Evolutionary conservation across 140 eudicot species (phyloP).

Genomic region (Anethum foeniculum): DNA sequence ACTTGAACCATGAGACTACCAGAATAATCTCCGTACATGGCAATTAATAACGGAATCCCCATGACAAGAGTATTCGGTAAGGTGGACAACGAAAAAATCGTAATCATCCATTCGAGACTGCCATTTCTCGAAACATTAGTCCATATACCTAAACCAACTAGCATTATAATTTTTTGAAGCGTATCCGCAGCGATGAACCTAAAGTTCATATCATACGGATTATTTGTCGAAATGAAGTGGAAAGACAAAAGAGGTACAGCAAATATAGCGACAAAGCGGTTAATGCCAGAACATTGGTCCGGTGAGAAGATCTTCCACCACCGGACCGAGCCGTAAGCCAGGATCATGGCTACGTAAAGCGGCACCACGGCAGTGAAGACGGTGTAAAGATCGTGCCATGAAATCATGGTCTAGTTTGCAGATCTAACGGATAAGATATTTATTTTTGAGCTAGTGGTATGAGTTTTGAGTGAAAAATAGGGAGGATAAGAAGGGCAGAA

Average conservation of each 20-base stretch:
- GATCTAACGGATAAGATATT: neutral
- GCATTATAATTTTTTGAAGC: constrained; percentile 65
- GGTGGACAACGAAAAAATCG: constrained; percentile 67
- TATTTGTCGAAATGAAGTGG: constrained; percentile 69
- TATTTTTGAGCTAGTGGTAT: neutral
- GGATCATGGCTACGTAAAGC: constrained; percentile 37
- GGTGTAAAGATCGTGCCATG: constrained; percentile 66
- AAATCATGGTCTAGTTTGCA: constrained; percentile 37
- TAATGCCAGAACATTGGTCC: constrained; percentile 89
- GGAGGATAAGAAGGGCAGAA: constrained; percentile 17
- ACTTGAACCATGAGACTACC: constrained; percentile 38
- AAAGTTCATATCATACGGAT: constrained; percentile 71
- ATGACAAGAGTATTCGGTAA: constrained; percentile 80
- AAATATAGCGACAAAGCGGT: constrained; percentile 73
- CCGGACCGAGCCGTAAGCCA: constrained; percentile 89
- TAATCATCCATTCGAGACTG: constrained; percentile 71
- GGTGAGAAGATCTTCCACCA: constrained; percentile 94
- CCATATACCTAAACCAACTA: constrained; percentile 51
- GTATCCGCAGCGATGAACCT: constrained; percentile 81
- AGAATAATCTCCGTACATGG: constrained; percentile 58
- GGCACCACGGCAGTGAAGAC: constrained; percentile 29
- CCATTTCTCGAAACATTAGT: constrained; percentile 44
- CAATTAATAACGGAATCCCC: constrained; percentile 84
- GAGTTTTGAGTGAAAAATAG: neutral
- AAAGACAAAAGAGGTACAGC: constrained; percentile 79